Base-by-base conservation (phyloP, 1,284 basidiomycete genomes). In the Microbotryum silenes-acaulis region DNA sequence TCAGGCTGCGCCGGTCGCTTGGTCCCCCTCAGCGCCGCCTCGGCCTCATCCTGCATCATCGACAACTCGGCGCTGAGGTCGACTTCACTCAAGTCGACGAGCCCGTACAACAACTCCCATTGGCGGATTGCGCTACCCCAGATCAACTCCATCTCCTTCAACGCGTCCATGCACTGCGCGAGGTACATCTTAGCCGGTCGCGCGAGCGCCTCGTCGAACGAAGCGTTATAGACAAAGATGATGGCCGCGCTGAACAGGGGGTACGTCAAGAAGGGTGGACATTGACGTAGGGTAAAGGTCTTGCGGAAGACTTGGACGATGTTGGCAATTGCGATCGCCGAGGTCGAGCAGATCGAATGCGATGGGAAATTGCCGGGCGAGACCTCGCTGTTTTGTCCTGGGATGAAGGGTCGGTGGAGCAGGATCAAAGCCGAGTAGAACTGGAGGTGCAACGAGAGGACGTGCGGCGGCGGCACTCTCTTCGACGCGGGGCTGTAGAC, bases 371-470 rank as follows among this genome's bases (percentile, higher is more conserved):
- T 55, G 68, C 82, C 83, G 67, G 84, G 85, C 68, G 83, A 80
- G 27, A 83, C 80, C 27, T 78, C 76, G 21, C 80, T 79, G 57
- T 81, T 80, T 16, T 76, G 76, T 10, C 85, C 58, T 1, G 67
- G 67, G 18, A 68, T 68, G 58, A 66, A 90, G 5, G 89, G 88
- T 20, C 89, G 81, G 74, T 91, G 87, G 37, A 91, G 76, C 33
- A 91, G 75, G 37, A 91, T 76, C 21, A 87, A 82, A 3, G 86
- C 82, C 71, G 85, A 87, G 86, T 89, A 91, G 72, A 90, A 91
- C 71, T 88, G 85, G 82, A 89, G 86, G 72, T 91, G 89, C 49
- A 91, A 77, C 33, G 84, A 85, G 56, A 90, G 75, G 29, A 89
- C 77, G 25, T 71, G 70, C 6, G 67, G 69, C 10, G 67, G 64